These are phyloP conservation scores for Rhinocladiella similis DNA, from an alignment of 2,329 filamentous ascomycete species.

Conservation along the genomic window DNA sequence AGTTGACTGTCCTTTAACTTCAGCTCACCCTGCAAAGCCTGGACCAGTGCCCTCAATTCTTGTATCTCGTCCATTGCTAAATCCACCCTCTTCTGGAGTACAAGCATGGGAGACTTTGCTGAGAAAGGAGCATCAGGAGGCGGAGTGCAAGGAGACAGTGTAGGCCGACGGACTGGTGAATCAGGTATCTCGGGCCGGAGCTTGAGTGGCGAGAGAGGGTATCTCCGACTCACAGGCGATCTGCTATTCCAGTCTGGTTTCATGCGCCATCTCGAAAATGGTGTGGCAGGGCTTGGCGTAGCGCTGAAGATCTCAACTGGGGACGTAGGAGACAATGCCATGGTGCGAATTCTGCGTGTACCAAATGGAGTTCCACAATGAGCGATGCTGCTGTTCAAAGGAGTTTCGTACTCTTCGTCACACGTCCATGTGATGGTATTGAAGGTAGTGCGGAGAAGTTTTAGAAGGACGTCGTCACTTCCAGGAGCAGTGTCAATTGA, in stretches of 20 bases:
- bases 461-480: slow-evolving; percentile 20
- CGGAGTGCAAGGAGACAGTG: slow-evolving; percentile 23
- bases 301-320: slow-evolving; percentile 16
- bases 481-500: slow-evolving; percentile 27
- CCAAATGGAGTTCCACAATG: slow-evolving; percentile 26
- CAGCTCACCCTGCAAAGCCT: slow-evolving; percentile 19
- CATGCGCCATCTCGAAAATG: slow-evolving; percentile 20
- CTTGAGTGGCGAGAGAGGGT: slow-evolving; percentile 18
- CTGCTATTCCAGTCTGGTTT: slow-evolving; percentile 13
- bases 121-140: slow-evolving; percentile 23
- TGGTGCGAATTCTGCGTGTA: slow-evolving; percentile 19
- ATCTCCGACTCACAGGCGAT: slow-evolving; percentile 15
- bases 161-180: slow-evolving; percentile 19
- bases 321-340: slow-evolving; percentile 20
- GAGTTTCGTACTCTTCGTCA: slow-evolving; percentile 25
- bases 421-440: slow-evolving; percentile 22
- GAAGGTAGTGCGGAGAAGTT: slow-evolving; percentile 20
- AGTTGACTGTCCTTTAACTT: slow-evolving; percentile 8
- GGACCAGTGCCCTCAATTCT: slow-evolving; percentile 22
- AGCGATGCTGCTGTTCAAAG: slow-evolving; percentile 26
- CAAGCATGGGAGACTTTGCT: slow-evolving; percentile 25
- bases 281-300: slow-evolving; percentile 5
- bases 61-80: slow-evolving; percentile 26
- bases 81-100: slow-evolving; percentile 24
- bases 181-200: slow-evolving; percentile 17